Percentiles rank a stretch among this genome's conserved stretches.
Conservation (phyloP, 306 rosid genomes). For the Fragaria ananassa region DNA sequence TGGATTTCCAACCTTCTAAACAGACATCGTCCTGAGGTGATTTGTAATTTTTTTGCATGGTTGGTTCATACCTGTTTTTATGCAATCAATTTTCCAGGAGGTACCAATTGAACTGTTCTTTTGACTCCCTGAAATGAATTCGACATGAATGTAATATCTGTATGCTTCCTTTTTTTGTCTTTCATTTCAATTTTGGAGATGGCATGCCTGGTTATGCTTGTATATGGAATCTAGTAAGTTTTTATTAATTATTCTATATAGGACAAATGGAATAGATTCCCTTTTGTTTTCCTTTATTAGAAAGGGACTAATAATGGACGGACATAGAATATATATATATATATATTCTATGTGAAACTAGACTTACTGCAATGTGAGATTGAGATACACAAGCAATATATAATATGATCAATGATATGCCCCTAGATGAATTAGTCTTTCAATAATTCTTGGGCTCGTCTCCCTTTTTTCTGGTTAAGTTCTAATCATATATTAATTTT, state of each 20-base stretch:
- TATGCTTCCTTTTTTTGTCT: background rate
- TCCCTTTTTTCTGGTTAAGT: background rate
- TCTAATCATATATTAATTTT: conserved; percentile 1
- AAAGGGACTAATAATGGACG: background rate
- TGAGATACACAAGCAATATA: background rate
- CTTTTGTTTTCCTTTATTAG: background rate
- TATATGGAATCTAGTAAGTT: background rate
- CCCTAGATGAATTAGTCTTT: background rate
- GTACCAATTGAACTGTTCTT: background rate
- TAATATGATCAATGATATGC: background rate
- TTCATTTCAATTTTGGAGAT: background rate
- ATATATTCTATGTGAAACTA: background rate
- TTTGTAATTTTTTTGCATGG: conserved; percentile 12
- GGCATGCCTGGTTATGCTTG: background rate
- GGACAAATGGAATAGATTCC: background rate
- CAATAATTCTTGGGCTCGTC: background rate
- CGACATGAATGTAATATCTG: background rate
- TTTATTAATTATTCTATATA: background rate
- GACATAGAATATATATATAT: background rate
- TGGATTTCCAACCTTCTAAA: conserved; percentile 89
- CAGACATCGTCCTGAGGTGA: conserved; percentile 79
- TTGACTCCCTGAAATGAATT: conserved; percentile 7
- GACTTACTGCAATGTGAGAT: background rate
- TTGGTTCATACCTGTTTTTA: conserved; percentile 10
- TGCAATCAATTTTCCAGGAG: conserved; percentile 6